These are phyloP conservation scores for Pinus tabuliformis DNA, from an alignment of 75 land plant species.

Conservation along the genomic window DNA sequence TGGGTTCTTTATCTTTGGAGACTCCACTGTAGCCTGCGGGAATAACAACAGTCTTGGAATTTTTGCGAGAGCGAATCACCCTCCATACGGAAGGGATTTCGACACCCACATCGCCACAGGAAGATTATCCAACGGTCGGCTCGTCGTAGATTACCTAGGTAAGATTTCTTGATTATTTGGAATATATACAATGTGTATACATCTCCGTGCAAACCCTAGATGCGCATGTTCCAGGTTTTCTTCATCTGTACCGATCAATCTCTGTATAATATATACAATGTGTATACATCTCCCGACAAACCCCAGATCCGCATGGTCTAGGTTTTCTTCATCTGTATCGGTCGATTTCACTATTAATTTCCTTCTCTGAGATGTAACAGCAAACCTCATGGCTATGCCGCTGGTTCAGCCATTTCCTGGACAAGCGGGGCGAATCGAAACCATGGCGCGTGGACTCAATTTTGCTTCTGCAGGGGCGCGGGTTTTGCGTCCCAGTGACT, in stretches of 20 bases:
- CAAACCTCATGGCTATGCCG: slow-evolving; percentile 40
- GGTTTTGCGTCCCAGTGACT: slow-evolving; percentile 63
- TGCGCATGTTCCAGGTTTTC: too few relatives aligned
- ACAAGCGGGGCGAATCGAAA: slow-evolving; percentile 21
- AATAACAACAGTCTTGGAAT: slow-evolving; percentile 63
- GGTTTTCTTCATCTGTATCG: too few relatives aligned
- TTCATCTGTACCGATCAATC: too few relatives aligned
- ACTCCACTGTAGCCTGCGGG: slow-evolving; percentile 72
- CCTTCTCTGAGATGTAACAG: too few relatives aligned
- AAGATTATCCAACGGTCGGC: slow-evolving; percentile 63
- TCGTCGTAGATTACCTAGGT: slow-evolving; percentile 66
- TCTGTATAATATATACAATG: too few relatives aligned
- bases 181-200: too few relatives aligned
- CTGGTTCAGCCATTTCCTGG: slow-evolving; percentile 67
- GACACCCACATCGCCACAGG: slow-evolving; percentile 72
- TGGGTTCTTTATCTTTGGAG: slow-evolving; percentile 68
- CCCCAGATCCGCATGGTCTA: too few relatives aligned
- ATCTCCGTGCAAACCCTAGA: too few relatives aligned
- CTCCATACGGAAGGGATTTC: slow-evolving; percentile 71
- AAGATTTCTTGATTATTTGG: not conserved
- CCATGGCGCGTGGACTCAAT: slow-evolving; percentile 70
- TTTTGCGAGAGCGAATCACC: slow-evolving; percentile 50
- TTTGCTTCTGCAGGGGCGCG: slow-evolving; percentile 90
- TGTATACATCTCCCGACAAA: too few relatives aligned
- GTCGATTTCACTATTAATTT: too few relatives aligned